Percentiles rank a stretch among this genome's conserved stretches.
Conservation (phyloP, 2,329 filamentous ascomycete genomes). For the Aspergillus clavatus region DNA sequence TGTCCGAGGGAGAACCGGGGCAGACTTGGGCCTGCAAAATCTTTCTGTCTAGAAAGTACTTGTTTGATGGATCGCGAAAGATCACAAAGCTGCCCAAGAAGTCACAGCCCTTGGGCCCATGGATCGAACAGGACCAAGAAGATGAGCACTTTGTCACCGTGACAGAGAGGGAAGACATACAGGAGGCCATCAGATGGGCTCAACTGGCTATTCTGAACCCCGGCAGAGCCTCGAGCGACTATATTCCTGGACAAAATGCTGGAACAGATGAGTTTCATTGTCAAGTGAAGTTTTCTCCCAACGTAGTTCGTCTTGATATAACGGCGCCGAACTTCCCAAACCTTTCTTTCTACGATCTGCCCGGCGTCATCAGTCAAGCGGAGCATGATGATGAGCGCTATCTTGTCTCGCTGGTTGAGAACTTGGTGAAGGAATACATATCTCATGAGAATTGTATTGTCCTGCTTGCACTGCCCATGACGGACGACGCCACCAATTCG, state of each 20-base stretch:
- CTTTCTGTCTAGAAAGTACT: conserved; percentile 61
- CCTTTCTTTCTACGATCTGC: conserved; percentile 78
- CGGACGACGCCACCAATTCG: conserved; percentile 70
- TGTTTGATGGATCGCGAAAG: conserved; percentile 38
- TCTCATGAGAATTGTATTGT: conserved; percentile 66
- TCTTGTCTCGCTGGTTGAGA: conserved; percentile 66
- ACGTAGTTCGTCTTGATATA: conserved; percentile 72
- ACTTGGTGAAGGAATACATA: conserved; percentile 67
- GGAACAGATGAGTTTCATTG: conserved; percentile 25
- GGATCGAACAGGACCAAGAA: conserved; percentile 49
- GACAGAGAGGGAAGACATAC: conserved; percentile 57
- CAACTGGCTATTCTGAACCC: conserved; percentile 75
- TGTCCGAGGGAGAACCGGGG: conserved; percentile 49
- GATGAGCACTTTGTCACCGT: conserved; percentile 60
- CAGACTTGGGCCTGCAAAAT: conserved; percentile 63
- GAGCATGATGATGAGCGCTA: conserved; percentile 61
- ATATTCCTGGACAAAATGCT: conserved; percentile 48
- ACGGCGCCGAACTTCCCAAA: conserved; percentile 66
- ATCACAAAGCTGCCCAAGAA: conserved; percentile 48
- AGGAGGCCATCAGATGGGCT: conserved; percentile 65
- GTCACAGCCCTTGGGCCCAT: conserved; percentile 59
- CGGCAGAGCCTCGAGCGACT: conserved; percentile 47
- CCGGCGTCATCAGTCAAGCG: conserved; percentile 71
- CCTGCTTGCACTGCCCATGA: conserved; percentile 72
- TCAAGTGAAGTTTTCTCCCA: conserved; percentile 71